phyloP scores from a whole-genome alignment of 371 early-diverging fungal species.

The Dichotomocladium elegans region DNA sequence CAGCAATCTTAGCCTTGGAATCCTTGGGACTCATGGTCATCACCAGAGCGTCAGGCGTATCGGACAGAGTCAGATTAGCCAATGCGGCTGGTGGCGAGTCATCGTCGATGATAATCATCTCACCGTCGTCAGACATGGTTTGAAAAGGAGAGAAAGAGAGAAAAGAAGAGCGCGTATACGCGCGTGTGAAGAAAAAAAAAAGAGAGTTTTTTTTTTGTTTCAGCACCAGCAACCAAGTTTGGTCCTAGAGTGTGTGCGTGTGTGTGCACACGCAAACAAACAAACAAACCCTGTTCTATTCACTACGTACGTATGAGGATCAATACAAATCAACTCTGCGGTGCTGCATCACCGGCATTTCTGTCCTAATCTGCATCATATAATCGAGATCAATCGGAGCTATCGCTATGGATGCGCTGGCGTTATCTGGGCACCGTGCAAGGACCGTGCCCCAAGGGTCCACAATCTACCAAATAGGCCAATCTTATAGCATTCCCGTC shows the following conservation, averaged over 20 bases:
- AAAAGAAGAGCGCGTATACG: background rate
- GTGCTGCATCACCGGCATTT: slow-evolving; percentile 76
- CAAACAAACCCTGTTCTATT: too few species aligned
- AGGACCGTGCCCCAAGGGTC: slow-evolving; percentile 57
- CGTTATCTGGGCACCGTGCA: slow-evolving; percentile 55
- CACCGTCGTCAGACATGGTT: slow-evolving; percentile 26
- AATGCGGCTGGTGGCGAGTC: slow-evolving; percentile 11
- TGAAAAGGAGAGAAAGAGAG: background rate
- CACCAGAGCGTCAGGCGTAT: background rate
- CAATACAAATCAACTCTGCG: slow-evolving; percentile 65
- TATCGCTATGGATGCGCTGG: slow-evolving; percentile 47
- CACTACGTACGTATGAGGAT: too few species aligned
- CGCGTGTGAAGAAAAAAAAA: background rate
- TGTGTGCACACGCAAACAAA: too few species aligned
- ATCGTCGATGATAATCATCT: slow-evolving; percentile 16
- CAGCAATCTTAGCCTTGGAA: slow-evolving; percentile 1
- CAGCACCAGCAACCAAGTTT: background rate
- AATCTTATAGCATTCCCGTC: background rate
- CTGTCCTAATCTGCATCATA: slow-evolving; percentile 55
- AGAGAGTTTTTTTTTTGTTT: background rate
- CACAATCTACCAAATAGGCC: slow-evolving; percentile 25
- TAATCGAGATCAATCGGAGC: slow-evolving; percentile 64
- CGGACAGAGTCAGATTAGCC: slow-evolving; percentile 1
- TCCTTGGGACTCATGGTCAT: background rate
- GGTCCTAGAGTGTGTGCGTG: too few species aligned